phyloP scores from a whole-genome alignment of 2,329 filamentous ascomycete genomes.

The Venturia pyrina region DNA sequence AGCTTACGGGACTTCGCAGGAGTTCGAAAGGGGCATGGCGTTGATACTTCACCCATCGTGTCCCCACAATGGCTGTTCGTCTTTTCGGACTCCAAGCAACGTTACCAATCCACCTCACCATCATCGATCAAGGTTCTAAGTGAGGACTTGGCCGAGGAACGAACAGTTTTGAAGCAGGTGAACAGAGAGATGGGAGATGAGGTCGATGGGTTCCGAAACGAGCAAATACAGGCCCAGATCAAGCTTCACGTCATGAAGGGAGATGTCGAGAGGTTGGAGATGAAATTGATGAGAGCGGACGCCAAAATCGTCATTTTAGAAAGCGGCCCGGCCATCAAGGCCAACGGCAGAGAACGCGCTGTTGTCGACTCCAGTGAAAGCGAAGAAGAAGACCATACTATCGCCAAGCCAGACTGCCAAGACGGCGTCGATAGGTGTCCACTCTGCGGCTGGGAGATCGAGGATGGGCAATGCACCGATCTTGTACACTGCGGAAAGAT shows the following conservation, averaged over 20 bases:
- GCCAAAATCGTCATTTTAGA: neutral
- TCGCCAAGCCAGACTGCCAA: constrained; percentile 42
- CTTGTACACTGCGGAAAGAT: neutral
- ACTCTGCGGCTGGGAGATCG: constrained; percentile 51
- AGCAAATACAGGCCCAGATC: neutral
- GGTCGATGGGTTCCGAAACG: neutral
- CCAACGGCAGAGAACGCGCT: neutral
- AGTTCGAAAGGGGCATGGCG: too few relatives aligned
- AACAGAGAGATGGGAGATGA: neutral
- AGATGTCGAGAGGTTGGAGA: neutral
- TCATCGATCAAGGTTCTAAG: too few relatives aligned
- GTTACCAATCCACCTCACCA: too few relatives aligned
- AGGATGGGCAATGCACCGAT: constrained; percentile 44
- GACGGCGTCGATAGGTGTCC: constrained; percentile 56
- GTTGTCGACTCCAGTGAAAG: neutral
- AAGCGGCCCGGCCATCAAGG: neutral
- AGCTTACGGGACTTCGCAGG: too few relatives aligned
- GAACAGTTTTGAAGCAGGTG: neutral
- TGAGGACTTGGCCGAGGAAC: neutral
- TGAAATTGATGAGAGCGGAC: neutral
- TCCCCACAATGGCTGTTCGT: too few relatives aligned
- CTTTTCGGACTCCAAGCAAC: too few relatives aligned
- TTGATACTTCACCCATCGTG: too few relatives aligned
- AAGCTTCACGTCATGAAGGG: neutral
- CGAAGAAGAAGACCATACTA: neutral